Evolutionary conservation across 805 yeast species (phyloP).

Genomic region (Kluyveromyces aestuarii): DNA sequence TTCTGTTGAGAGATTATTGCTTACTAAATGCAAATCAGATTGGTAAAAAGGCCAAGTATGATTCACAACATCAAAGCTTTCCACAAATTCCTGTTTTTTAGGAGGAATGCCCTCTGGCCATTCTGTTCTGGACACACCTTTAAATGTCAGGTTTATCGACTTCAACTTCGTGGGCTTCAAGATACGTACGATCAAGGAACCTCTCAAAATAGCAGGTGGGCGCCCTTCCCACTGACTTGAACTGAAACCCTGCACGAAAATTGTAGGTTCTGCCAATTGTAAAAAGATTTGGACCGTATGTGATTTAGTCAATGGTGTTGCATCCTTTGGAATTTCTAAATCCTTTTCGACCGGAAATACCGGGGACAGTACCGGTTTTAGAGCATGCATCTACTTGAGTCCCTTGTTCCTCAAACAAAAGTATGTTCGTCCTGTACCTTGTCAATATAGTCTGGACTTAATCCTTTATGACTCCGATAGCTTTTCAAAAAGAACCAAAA

Average conservation of each 20-base stretch:
- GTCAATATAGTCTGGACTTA: no score
- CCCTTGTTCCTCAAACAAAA: neutral
- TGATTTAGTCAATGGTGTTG: slow-evolving; percentile 48
- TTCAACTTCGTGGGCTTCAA: slow-evolving; percentile 66
- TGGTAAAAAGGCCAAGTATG: slow-evolving; percentile 91
- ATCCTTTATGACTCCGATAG: neutral
- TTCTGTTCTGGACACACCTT: slow-evolving; percentile 70
- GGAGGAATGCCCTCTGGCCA: slow-evolving; percentile 99
- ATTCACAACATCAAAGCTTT: slow-evolving; percentile 53
- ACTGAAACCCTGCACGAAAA: slow-evolving; percentile 78
- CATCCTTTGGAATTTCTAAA: slow-evolving; percentile 34
- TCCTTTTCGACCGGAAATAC: slow-evolving; percentile 43
- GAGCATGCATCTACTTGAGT: slow-evolving; percentile 6
- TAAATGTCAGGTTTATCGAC: slow-evolving; percentile 48
- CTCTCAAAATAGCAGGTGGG: slow-evolving; percentile 76
- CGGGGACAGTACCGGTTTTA: slow-evolving; percentile 31
- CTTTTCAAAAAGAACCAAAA: no score
- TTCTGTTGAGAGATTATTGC: slow-evolving; percentile 7
- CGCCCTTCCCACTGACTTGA: slow-evolving; percentile 50
- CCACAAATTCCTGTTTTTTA: slow-evolving; percentile 56
- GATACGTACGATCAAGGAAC: slow-evolving; percentile 62
- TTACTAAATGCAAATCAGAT: slow-evolving; percentile 36
- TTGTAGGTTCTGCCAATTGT: slow-evolving; percentile 67
- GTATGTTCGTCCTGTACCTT: no score
- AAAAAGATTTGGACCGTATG: slow-evolving; percentile 63